Conservation (phyloP, 306 rosid genomes). For the Dryas alaskensis region DNA sequence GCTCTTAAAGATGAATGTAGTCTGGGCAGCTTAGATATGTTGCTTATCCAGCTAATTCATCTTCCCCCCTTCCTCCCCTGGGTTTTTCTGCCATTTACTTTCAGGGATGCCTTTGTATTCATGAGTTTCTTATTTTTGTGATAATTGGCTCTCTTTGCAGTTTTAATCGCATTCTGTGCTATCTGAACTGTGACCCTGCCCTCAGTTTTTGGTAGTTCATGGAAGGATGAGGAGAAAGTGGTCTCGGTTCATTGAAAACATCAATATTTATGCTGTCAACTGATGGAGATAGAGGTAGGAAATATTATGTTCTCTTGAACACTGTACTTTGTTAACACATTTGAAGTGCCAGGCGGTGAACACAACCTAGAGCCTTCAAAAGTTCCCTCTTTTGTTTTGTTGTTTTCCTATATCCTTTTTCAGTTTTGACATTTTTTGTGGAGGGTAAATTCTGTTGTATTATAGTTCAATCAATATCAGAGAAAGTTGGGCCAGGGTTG, state of each 20-base stretch:
- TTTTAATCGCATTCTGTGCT: conserved; percentile 49
- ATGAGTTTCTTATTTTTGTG: conserved; percentile 6
- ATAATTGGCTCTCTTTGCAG: conserved; percentile 53
- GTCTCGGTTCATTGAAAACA: conserved; percentile 22
- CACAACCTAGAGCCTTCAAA: conserved; percentile 14
- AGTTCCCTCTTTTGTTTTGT: conserved; percentile 5
- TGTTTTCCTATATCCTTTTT: not conserved
- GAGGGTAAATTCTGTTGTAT: conserved; percentile 28
- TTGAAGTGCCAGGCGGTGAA: conserved; percentile 25
- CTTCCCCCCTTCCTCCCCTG: not conserved
- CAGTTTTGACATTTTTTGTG: conserved; percentile 20
- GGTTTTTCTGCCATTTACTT: not conserved
- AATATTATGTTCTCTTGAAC: conserved; percentile 22
- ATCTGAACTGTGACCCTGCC: conserved; percentile 40
- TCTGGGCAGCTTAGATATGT: not conserved
- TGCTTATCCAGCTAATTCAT: not conserved
- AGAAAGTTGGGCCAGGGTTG: conserved; percentile 21
- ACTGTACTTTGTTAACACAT: conserved; percentile 12
- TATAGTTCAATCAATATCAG: conserved; percentile 18
- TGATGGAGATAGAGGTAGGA: conserved; percentile 12
- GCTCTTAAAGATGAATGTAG: not conserved
- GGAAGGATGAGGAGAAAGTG: conserved; percentile 21
- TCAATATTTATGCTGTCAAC: conserved; percentile 17
- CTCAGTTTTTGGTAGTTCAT: conserved; percentile 22
- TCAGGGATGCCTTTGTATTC: not conserved